Base-by-base conservation (phyloP, 176 grass and related monocot species). In the Cymbopogon citratus region DNA sequence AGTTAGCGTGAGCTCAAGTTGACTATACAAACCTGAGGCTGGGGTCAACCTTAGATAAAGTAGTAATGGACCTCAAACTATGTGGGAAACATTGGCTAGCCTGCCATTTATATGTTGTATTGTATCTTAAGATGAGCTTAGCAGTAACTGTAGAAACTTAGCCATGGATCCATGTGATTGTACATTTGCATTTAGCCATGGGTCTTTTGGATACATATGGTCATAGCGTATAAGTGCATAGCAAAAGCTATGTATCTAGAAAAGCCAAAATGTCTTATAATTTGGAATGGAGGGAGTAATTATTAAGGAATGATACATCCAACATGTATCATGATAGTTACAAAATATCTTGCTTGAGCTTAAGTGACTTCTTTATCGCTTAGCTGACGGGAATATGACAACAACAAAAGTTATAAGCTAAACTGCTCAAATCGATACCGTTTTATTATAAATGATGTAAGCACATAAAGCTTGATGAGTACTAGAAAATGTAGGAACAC, bases 141-240 rank as follows among this genome's bases (percentile, higher is more conserved):
- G 43, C 51, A 73, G 14, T 82, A 63, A 63, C 36, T 82, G 49
- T 59, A 35, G 19, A 73, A 48, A 82, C 7, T 44, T 73, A 72
- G 52, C 25, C 73, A 54, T 63, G 54, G 18, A 9, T 82, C 25
- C 59, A 63, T 35, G 21, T 62, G 19, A 48, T n/a, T 46, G 7
- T 63, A 45, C 24, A 54, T 54, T 54, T n/a, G n/a, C n/a, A n/a
- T n/a, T n/a, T 63, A 73, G 56, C 27, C 24, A 1, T 73, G 39
- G 69, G 68, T 52, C 39, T 35, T 82, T 39, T 74, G 57, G 21
- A 15, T 83, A 19, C 44, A 65, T 36, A n/a, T n/a, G n/a, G n/a
- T n/a, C n/a, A 46, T 49, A 51, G 46, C 46, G 5, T 51, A 51
- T 51, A 51, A 51, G 1, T 51, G 46, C 16, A 51, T 51, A 51